Conservation (phyloP, 192 early-diverging fungal species). For the Geosiphon pyriformis region DNA sequence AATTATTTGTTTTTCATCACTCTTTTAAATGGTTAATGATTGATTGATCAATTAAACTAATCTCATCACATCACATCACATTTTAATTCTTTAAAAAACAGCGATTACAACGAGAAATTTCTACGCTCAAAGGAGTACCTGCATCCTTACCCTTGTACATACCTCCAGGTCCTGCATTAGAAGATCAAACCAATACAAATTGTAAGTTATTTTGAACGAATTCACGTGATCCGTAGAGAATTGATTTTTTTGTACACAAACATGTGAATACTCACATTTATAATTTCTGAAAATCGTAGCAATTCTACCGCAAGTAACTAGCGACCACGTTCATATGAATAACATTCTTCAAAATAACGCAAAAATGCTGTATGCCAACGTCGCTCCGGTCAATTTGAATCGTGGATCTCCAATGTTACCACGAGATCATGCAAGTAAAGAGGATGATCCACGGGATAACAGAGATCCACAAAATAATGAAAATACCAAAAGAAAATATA, state of each 20-base stretch:
- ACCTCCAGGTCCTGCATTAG: background rate
- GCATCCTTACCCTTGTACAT: slow-evolving; percentile 23
- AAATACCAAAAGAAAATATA: slow-evolving; percentile 37
- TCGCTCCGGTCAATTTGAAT: background rate
- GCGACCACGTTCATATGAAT: background rate
- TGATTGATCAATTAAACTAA: background rate
- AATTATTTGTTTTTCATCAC: slow-evolving; percentile 22
- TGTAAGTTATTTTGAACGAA: background rate
- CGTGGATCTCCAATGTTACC: background rate
- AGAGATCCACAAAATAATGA: background rate
- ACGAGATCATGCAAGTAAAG: background rate
- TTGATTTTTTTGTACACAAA: no score
- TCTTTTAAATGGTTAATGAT: background rate
- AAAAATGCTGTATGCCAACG: background rate
- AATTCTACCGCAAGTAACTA: background rate
- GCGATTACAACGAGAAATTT: slow-evolving; percentile 37
- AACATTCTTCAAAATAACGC: background rate
- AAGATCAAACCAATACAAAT: background rate
- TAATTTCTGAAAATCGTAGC: background rate
- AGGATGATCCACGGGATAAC: background rate
- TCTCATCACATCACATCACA: background rate
- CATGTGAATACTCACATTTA: background rate
- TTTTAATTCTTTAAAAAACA: slow-evolving; percentile 15
- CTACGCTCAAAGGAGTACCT: slow-evolving; percentile 30
- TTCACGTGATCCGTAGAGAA: background rate